Conservation (phyloP, 202 grass and related monocot genomes). For the Schoenoplectus triqueter region DNA sequence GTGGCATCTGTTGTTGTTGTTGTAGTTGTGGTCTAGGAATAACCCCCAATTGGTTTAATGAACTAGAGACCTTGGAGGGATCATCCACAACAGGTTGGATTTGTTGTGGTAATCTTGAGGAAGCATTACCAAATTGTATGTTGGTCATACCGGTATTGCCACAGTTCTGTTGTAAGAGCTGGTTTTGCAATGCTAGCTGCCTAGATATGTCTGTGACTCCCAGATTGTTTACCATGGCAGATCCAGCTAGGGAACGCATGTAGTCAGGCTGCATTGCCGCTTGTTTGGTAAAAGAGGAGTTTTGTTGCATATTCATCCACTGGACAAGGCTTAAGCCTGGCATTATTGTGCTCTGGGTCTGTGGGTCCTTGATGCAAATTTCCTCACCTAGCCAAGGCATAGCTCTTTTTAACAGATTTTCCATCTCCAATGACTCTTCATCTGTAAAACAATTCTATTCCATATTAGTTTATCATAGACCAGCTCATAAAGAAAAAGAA, state of each 20-base stretch:
- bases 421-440: constrained; percentile 87
- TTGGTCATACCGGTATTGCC: constrained; percentile 31
- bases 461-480: constrained; percentile 32
- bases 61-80: constrained; percentile 51
- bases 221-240: constrained; percentile 72
- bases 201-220: constrained; percentile 68
- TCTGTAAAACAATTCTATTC: constrained; percentile 50
- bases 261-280: constrained; percentile 65
- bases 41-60: constrained; percentile 55
- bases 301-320: constrained; percentile 99
- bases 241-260: constrained; percentile 64
- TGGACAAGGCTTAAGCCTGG: constrained; percentile 92
- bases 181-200: constrained; percentile 78
- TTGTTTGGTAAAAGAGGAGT: constrained; percentile 58
- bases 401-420: constrained; percentile 88
- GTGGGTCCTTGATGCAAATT: constrained; percentile 83
- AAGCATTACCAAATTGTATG: constrained; percentile 59
- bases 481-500: background rate
- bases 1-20: constrained; percentile 70
- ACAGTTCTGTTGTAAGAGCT: constrained; percentile 71
- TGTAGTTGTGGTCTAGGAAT: constrained; percentile 67
- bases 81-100: constrained; percentile 60
- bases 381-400: constrained; percentile 99
- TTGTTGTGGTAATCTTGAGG: constrained; percentile 68
- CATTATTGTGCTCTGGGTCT: constrained; percentile 74